phyloP scores from a whole-genome alignment of 495 filamentous ascomycete species.

The Apodospora peruviana region DNA sequence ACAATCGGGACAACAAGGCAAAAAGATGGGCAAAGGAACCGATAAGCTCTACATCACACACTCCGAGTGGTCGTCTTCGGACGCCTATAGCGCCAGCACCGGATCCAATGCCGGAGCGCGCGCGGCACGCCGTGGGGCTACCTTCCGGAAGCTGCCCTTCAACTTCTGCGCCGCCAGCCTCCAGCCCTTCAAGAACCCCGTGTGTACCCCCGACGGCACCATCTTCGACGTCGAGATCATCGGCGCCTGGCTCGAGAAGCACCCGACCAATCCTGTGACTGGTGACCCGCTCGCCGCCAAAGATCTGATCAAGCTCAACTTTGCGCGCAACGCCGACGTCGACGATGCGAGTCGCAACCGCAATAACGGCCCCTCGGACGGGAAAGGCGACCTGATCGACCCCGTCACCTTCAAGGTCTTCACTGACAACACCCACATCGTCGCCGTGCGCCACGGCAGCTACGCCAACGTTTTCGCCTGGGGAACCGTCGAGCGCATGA shows the following conservation, averaged over 20 bases:
- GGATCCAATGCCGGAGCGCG: conserved; percentile 63
- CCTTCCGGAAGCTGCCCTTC: conserved; percentile 88
- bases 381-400: conserved; percentile 79
- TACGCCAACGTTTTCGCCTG: conserved; percentile 93
- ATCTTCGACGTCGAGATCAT: conserved; percentile 88
- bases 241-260: conserved; percentile 85
- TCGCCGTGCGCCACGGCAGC: conserved; percentile 68
- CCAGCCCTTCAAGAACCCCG: conserved; percentile 83
- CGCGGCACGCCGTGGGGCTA: conserved; percentile 40
- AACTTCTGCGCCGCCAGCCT: conserved; percentile 96
- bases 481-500: conserved; percentile 91
- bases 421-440: conserved; percentile 96
- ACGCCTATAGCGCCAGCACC: conserved; percentile 72
- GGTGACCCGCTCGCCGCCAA: conserved; percentile 69
- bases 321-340: conserved; percentile 81
- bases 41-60: conserved; percentile 91
- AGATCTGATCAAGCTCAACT: conserved; percentile 86
- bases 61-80: conserved; percentile 89
- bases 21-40: conserved; percentile 48
- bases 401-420: conserved; percentile 96
- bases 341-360: conserved; percentile 32
- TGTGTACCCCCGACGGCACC: conserved; percentile 71
- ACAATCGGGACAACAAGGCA: no score
- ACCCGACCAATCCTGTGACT: conserved; percentile 83
- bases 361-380: conserved; percentile 24